Evolutionary conservation across 2,329 filamentous ascomycete species (phyloP), one percentile per base, ranked within the genome.

Genomic region (Sporothrix brunneoviolacea): DNA sequence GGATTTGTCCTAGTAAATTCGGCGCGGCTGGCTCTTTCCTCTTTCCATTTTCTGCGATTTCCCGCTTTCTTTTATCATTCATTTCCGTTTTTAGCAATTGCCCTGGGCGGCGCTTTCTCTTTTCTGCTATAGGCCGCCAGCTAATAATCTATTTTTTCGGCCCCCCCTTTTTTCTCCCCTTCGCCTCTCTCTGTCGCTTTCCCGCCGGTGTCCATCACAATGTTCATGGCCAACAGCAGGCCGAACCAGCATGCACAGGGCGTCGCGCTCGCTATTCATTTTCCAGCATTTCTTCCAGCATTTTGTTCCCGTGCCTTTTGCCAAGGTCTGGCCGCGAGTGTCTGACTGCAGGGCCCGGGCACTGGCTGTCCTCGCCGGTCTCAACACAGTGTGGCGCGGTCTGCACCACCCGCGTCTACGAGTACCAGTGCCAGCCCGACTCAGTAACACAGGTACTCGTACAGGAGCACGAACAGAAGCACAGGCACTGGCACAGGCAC

Each of bases 31-130:
- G 42, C 30, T 42, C 37, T 37, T 41, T 24, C 43, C 37, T 21
- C 7, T 21, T 5, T 6, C 21, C 33, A 10, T 33, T 46, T 47
- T 48, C 36, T 32, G 13, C 45, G 37, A 39, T 24, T 24, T 50
- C 35, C 48, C 41, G 33, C 24, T 35, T 28, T 36, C 21, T 13
- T 19, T 19, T 24, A 21, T 36, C 27, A 21, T 36, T 40, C 36
- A 41, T 51, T 51, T 48, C 50, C 50, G 15, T 35, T 48, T 52
- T 24, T 30, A 43, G 50, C 50, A 52, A 48, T 36, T 38, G 43
- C 44, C 38, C 43, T 47, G 18, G 35, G 13, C 30, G 30, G 27
- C 42, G 27, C 36, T 42, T 51, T 45, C 41, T 40, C 33, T 35
- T 44, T 50, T 44, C 39, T 50, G 48, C 40, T 13, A 36, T 41